Evolutionary conservation across 371 early-diverging fungal genomes (phyloP).

Genomic region (Smittium culicis): DNA sequence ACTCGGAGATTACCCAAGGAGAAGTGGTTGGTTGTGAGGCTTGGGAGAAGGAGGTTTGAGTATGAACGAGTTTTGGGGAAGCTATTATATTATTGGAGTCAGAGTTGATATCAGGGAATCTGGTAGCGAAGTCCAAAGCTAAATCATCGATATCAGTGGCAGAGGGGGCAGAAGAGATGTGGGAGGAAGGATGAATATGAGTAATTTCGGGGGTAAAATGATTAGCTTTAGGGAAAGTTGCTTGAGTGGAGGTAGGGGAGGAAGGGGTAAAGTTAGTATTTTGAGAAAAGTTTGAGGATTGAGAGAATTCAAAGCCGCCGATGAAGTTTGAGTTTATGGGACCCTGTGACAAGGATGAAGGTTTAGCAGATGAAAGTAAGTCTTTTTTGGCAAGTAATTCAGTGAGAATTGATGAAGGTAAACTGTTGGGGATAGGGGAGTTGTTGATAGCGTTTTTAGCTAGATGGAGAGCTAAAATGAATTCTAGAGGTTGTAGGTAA

Average conservation of each 20-base stretch:
- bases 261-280: no score
- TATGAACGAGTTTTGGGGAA: constrained; percentile 11
- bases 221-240: no score
- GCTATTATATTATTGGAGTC: constrained; percentile 14
- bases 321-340: no score
- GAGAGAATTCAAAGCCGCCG: no score
- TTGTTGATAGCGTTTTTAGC: constrained; percentile 29
- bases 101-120: constrained; percentile 22
- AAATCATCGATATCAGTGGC: no score
- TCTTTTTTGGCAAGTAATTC: constrained; percentile 22
- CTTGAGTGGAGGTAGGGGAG: no score
- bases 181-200: no score
- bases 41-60: constrained; percentile 6
- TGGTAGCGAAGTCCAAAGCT: constrained; percentile 18
- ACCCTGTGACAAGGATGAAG: no score
- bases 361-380: no score
- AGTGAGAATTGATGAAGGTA: constrained; percentile 33
- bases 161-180: no score
- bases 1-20: constrained; percentile 61
- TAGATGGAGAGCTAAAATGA: constrained; percentile 42
- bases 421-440: constrained; percentile 24
- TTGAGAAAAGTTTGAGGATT: no score
- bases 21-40: background rate
- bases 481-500: constrained; percentile 38
- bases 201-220: no score